Base-by-base conservation (phyloP, 805 yeast genomes). In the Cephaloascus albidus region DNA sequence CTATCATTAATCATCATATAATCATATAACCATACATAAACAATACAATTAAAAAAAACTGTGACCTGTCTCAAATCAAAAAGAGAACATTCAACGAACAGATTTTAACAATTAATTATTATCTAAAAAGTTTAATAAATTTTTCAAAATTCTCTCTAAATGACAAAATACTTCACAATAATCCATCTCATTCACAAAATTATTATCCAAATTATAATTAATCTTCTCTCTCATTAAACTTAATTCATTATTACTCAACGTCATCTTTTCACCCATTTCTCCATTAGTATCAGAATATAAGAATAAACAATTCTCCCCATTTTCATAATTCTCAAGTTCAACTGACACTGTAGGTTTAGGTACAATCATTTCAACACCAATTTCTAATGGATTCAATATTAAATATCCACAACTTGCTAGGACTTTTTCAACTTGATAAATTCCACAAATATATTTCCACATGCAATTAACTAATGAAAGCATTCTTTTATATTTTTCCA, bases 401-500 rank as follows among this genome's bases (percentile, higher is more conserved):
- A n/a, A 14, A n/a, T 31, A 31, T 8, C 14, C 14, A 6, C 14
- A 8, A 6, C 8, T 15, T 10, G 10, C 10, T 16, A 65, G 51
- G 19, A 59, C 48, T 35, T 52, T 46, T 4, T 59, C 46, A 4
- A 65, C 59, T 16, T 56, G 51, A 40, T 56, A 63, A 38, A 51
- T 56, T 43, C 62, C 65, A 44, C 65, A 50, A 17, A 66, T 60
- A 43, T 51, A 65, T 45, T 65, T 70, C 72, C 72, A 66, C 1
- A 65, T 59, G 35, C 56, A 45, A 42, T 65, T 65, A 2, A 70
- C 62, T 20, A 66, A 52, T n/a, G 68, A 57, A 10, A 66, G 47
- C 71, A 66, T 66, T 36, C 72, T 42, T 49, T 64, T 65, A 48
- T 65, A 66, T 49, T 66, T 66, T 42, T 66, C 72, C 44, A 65